Percentiles rank a stretch among this genome's conserved stretches.
phyloP scores from a whole-genome alignment of 257 asterid species.

The Ocimum tenuiflorum region DNA sequence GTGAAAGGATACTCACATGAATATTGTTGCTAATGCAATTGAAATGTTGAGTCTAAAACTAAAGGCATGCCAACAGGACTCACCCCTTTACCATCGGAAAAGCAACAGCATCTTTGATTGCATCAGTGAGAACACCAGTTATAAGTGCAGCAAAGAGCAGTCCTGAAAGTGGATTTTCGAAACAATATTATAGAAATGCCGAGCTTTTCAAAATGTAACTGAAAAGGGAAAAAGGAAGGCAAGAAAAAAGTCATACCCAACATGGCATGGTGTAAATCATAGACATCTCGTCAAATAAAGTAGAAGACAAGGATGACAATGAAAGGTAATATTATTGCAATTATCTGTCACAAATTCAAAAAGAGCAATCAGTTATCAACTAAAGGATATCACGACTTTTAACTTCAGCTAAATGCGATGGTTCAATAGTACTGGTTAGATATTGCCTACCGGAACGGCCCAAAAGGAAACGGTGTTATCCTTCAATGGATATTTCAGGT shows the following conservation, averaged over 20 bases:
- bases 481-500: slow-evolving; percentile 76
- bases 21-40: neutral
- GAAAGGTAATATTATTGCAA: slow-evolving; percentile 66
- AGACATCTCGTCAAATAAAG: slow-evolving; percentile 63
- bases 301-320: slow-evolving; percentile 51
- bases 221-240: neutral
- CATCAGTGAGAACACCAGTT: slow-evolving; percentile 77
- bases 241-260: slow-evolving; percentile 52
- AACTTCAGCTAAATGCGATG: neutral
- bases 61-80: slow-evolving; percentile 21
- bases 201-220: neutral
- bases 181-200: slow-evolving; percentile 1
- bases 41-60: neutral
- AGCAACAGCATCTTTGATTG: slow-evolving; percentile 97
- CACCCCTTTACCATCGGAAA: slow-evolving; percentile 87
- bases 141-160: slow-evolving; percentile 73
- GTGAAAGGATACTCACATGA: slow-evolving; percentile 15
- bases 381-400: neutral
- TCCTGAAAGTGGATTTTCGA: slow-evolving; percentile 42
- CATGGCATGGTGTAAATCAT: slow-evolving; percentile 77
- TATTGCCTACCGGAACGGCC: slow-evolving; percentile 75
- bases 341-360: slow-evolving; percentile 41
- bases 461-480: slow-evolving; percentile 79
- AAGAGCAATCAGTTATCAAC: slow-evolving; percentile 17
- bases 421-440: slow-evolving; percentile 1